These are phyloP conservation scores for Curvularia sp. DNA, from an alignment of 2,329 filamentous ascomycete species.

Conservation along the genomic window DNA sequence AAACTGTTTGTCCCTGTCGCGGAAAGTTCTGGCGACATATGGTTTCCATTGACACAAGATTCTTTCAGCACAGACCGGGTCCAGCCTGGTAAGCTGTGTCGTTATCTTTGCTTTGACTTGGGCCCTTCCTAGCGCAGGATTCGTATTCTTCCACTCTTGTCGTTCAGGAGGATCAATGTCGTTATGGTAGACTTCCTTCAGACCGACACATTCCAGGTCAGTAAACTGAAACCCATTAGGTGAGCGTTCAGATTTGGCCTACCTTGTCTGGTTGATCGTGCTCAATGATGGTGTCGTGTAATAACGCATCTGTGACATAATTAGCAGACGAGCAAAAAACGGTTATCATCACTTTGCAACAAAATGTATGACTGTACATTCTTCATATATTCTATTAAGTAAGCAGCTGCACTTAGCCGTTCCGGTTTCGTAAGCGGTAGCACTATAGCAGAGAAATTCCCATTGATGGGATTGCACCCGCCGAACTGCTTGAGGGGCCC, in stretches of 20 bases:
- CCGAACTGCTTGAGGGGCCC: slow-evolving; percentile 3
- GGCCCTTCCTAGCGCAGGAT: neutral
- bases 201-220: neutral
- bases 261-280: neutral
- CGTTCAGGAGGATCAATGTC: neutral
- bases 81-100: neutral
- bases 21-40: neutral
- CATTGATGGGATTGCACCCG: slow-evolving; percentile 7
- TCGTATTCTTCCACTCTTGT: neutral
- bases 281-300: neutral
- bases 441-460: neutral
- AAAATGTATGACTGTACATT: neutral
- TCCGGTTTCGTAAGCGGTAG: slow-evolving; percentile 1
- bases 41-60: neutral
- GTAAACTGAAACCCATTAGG: neutral
- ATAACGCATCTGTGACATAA: neutral
- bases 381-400: slow-evolving; percentile 1
- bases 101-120: neutral
- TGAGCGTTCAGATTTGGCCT: neutral
- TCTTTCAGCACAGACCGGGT: neutral
- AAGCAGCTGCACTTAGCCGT: neutral
- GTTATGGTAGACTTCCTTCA: neutral
- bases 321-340: neutral
- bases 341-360: too few relatives aligned
- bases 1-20: neutral